Evolutionary conservation across 352 stramenopile species (phyloP), one percentile per base, ranked within the genome.

Genomic region (Blastocystis hominis): DNA sequence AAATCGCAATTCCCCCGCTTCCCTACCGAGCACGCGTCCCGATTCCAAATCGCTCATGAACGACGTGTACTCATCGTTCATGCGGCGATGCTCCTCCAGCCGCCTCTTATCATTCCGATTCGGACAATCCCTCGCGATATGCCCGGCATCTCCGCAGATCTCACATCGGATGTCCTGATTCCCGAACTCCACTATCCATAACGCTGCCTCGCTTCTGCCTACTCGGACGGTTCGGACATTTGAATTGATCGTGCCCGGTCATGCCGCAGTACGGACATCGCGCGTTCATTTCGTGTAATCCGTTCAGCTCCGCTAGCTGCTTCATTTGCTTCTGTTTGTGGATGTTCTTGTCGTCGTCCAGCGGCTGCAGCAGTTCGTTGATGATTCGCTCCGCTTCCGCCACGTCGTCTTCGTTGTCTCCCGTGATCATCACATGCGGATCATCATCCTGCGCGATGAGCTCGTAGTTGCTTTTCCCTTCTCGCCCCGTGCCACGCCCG

Each of bases 281-380:
- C 88, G 98, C 94, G 64, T 98, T 95, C 75, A 98, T 95, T 79
- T 96, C 96, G 36, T 98, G 90, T 34, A 96, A 98, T 84, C 97
- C 97, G 91, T 99, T 99, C 91, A 99, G 97, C 53, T 98, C 91
- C 47, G 97, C 97, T 69, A 99, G 92, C 89, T 99, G 95, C 30
- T 95, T 91, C 77, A 99, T 90, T 89, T 99, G 97, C 88, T 97
- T 95, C 89, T 99, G 95, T 90, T 99, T 99, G 92, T 98, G 96
- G 72, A 93, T 92, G 59, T 89, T 94, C 87, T 96, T 93, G 50
- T 90, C 90, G 54, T 91, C 90, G 79, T 97, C 93, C 20, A 97
- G 90, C 0, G 95, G 95, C n/a, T 95, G 93, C 38, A 98, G 90
- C 75, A 98, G 90, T 54, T 91, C 90, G 78, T 95, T 91, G 38